Evolutionary conservation across 768 basidiomycete species (phyloP).

Genomic region (Tylopilus sp.): DNA sequence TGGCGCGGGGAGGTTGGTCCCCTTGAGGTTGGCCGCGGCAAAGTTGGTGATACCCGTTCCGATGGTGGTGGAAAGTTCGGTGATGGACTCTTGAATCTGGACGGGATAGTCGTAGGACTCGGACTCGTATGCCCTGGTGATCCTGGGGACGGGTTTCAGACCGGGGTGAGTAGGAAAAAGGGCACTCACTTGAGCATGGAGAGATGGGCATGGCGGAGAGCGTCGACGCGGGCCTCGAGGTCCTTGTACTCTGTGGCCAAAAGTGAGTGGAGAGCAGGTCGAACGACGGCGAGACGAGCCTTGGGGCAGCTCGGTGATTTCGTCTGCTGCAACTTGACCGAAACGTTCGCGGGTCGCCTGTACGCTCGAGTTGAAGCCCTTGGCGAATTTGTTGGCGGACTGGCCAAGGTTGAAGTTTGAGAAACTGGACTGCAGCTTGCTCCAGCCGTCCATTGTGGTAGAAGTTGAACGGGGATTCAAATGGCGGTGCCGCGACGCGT

Average conservation of each 20-base stretch:
- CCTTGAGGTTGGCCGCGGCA: constrained; percentile 84
- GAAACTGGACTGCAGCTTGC: constrained; percentile 61
- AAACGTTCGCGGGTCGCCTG: constrained; percentile 86
- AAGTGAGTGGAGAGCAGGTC: background rate
- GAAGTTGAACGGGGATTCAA: constrained; percentile 10
- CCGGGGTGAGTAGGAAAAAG: background rate
- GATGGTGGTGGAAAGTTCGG: constrained; percentile 68
- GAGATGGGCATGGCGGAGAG: constrained; percentile 75
- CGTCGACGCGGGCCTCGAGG: constrained; percentile 92
- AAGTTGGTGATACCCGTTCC: constrained; percentile 76
- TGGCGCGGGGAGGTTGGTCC: constrained; percentile 81
- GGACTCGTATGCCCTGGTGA: constrained; percentile 83
- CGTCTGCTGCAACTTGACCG: constrained; percentile 87
- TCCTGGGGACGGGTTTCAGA: constrained; percentile 41
- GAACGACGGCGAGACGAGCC: constrained; percentile 37
- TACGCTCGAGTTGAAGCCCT: constrained; percentile 76
- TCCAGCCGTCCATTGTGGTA: constrained; percentile 52
- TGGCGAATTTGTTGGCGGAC: constrained; percentile 71
- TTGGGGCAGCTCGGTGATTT: constrained; percentile 92
- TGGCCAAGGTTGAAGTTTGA: constrained; percentile 66
- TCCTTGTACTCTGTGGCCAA: constrained; percentile 84
- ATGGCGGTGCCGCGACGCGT: constrained; percentile 31
- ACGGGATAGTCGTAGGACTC: constrained; percentile 90
- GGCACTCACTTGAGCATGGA: constrained; percentile 68
- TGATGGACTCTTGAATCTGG: constrained; percentile 79